These are phyloP conservation scores for Fusarium nygamai DNA, from an alignment of 2,329 filamentous ascomycete species.

Conservation along the genomic window DNA sequence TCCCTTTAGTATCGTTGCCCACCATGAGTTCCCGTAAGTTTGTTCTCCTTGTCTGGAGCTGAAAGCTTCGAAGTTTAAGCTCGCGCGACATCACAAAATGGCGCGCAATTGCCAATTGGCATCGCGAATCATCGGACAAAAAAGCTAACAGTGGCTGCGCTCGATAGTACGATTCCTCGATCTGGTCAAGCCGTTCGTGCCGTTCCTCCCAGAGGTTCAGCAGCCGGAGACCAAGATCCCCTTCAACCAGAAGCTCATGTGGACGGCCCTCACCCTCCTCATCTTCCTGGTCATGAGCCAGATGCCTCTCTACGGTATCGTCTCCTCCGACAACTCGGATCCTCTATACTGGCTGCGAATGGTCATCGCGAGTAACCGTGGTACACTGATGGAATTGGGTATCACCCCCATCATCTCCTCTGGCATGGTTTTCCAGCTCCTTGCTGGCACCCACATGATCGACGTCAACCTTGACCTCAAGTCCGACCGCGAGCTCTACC, in stretches of 20 bases:
- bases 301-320: slow-evolving; percentile 99
- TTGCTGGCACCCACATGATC: slow-evolving; percentile 98
- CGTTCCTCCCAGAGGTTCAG: slow-evolving; percentile 99
- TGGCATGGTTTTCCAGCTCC: slow-evolving; percentile 99
- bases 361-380: slow-evolving; percentile 99
- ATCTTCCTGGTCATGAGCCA: slow-evolving; percentile 99
- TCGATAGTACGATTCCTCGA: slow-evolving; percentile 94
- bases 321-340: slow-evolving; percentile 98
- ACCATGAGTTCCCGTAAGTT: slow-evolving; percentile 68
- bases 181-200: slow-evolving; percentile 99
- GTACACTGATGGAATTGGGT: slow-evolving; percentile 95
- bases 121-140: slow-evolving; percentile 15
- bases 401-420: slow-evolving; percentile 99
- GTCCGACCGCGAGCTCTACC: slow-evolving; percentile 99
- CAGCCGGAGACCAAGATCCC: slow-evolving; percentile 98
- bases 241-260: slow-evolving; percentile 99
- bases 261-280: slow-evolving; percentile 91
- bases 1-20: slow-evolving; percentile 51
- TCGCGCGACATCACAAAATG: slow-evolving; percentile 27
- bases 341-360: slow-evolving; percentile 99
- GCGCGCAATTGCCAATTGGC: slow-evolving; percentile 42
- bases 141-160: slow-evolving; percentile 42
- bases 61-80: slow-evolving; percentile 20
- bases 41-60: slow-evolving; percentile 28
- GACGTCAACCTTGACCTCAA: slow-evolving; percentile 99